These are phyloP conservation scores for Pythium plurisporium DNA, from an alignment of 352 stramenopile species.

Conservation along the genomic window DNA sequence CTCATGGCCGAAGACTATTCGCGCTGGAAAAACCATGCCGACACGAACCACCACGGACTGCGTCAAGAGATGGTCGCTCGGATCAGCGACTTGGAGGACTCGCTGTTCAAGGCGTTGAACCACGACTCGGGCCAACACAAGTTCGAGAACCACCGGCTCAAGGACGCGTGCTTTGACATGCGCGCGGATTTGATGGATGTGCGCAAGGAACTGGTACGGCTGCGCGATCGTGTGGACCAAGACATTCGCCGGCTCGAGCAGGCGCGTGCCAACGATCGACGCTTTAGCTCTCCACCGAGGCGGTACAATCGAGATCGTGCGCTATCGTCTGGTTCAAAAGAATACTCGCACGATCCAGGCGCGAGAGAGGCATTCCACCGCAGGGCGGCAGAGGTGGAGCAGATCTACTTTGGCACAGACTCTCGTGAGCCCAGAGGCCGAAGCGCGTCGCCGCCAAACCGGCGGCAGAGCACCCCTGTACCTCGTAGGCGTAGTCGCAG, in stretches of 20 bases:
- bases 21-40: conserved; percentile 23
- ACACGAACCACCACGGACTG: conserved; percentile 21
- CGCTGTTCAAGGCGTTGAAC: conserved; percentile 39
- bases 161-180: conserved; percentile 44
- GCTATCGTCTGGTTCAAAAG: not conserved
- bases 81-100: conserved; percentile 29
- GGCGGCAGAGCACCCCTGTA: too few species aligned
- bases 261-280: not conserved
- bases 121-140: conserved; percentile 40
- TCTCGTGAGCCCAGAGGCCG: not conserved
- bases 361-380: too few species aligned
- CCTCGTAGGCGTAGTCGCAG: too few species aligned
- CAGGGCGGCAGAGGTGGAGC: not conserved
- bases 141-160: conserved; percentile 41
- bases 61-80: conserved; percentile 27
- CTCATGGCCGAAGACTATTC: conserved; percentile 30
- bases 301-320: not conserved
- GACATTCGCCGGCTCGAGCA: conserved; percentile 1
- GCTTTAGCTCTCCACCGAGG: not conserved
- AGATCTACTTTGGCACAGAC: not conserved
- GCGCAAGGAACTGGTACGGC: conserved; percentile 5
- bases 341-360: not conserved
- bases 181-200: conserved; percentile 32
- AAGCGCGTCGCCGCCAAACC: not conserved
- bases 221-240: not conserved